Evolutionary conservation across 257 asterid genomes (phyloP).

Genomic region (Cordia subcordata): DNA sequence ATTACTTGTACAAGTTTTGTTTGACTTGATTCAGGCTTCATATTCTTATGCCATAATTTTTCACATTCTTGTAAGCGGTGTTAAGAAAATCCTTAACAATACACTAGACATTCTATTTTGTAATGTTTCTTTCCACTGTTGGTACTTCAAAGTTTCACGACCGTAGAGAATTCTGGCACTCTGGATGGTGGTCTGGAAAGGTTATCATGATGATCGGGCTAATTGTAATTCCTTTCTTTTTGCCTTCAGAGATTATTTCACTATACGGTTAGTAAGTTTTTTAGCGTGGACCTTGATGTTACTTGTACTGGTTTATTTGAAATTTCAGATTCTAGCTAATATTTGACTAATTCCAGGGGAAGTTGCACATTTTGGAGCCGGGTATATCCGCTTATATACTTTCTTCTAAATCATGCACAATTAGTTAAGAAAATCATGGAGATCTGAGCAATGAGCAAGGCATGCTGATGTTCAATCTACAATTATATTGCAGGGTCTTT

Average conservation of each 20-base stretch:
- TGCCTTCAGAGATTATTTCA: constrained; percentile 30
- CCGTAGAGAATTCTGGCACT: constrained; percentile 43
- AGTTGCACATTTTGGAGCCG: constrained; percentile 57
- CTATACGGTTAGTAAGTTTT: constrained; percentile 31
- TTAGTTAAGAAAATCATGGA: neutral
- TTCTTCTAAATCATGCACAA: neutral
- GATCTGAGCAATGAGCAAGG: too few relatives aligned
- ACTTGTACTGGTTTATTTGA: neutral
- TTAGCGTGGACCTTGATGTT: neutral
- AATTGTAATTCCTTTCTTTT: constrained; percentile 32
- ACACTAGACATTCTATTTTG: constrained; percentile 36
- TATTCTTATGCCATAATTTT: neutral
- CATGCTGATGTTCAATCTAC: neutral
- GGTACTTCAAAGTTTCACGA: constrained; percentile 40
- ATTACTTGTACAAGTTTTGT: neutral
- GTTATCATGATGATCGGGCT: constrained; percentile 27
- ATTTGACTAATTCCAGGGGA: constrained; percentile 30
- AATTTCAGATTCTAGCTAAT: neutral
- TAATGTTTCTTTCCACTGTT: constrained; percentile 49
- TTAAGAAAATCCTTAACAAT: constrained; percentile 26
- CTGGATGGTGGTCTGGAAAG: constrained; percentile 52
- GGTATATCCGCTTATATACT: constrained; percentile 20
- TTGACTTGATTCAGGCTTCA: neutral
- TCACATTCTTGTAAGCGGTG: neutral
- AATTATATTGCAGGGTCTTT: constrained; percentile 34